Percentiles rank a stretch among this genome's conserved stretches.
Conservation (phyloP, 139 green algal species). For the Tetraselmis striata region DNA sequence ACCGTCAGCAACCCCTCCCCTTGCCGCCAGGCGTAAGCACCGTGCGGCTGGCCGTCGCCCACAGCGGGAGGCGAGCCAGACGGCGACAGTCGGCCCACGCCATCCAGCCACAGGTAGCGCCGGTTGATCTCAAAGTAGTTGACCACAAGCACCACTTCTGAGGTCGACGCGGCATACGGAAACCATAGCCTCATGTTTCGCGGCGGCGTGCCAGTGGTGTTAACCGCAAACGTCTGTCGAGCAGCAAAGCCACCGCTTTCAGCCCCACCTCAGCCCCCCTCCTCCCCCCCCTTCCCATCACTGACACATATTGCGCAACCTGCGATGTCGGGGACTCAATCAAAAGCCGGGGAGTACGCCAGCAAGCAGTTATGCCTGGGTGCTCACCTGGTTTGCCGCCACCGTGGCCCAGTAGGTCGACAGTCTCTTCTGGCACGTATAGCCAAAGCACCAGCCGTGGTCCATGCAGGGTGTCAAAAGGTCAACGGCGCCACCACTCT, state of each 20-base stretch:
- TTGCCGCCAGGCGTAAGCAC: constrained; percentile 19
- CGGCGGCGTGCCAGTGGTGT: constrained; percentile 18
- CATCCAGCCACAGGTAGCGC: constrained; percentile 9
- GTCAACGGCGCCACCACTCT: constrained; percentile 6
- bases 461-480: constrained; percentile 7
- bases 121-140: constrained; percentile 18
- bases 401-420: constrained; percentile 21
- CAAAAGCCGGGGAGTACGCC: too few relatives aligned
- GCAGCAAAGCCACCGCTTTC: too few relatives aligned
- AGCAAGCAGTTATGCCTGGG: too few relatives aligned
- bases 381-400: background rate
- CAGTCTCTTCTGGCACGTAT: constrained; percentile 26
- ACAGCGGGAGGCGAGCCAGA: background rate
- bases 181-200: constrained; percentile 1
- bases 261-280: too few relatives aligned
- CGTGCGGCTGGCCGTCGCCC: constrained; percentile 2
- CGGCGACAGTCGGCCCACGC: constrained; percentile 1
- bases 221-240: background rate
- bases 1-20: background rate
- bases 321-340: too few relatives aligned
- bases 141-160: constrained; percentile 9
- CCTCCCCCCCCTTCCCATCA: too few relatives aligned
- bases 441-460: constrained; percentile 26
- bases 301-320: too few relatives aligned
- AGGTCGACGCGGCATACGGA: background rate